A percentile compares a stretch with the other conserved stretches of the same genome.
Evolutionary conservation across 1,284 basidiomycete genomes (phyloP).

Genomic region (Cutaneotrichosporon sp.): DNA sequence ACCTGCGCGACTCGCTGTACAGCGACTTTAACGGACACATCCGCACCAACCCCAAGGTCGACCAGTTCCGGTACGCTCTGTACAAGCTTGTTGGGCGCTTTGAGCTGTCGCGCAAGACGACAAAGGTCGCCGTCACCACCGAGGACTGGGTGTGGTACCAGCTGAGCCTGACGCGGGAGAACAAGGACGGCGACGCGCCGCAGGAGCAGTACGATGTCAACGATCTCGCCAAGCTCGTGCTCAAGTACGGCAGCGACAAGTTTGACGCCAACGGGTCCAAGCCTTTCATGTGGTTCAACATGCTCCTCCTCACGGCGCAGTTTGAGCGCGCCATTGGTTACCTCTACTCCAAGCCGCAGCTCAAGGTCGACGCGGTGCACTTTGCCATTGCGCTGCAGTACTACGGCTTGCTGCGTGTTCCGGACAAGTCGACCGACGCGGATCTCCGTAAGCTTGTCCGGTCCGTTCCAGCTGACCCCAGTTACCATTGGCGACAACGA

Average conservation of each 20-base stretch:
- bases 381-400: slow-evolving; percentile 87
- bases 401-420: slow-evolving; percentile 83
- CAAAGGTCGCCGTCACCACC: slow-evolving; percentile 82
- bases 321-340: slow-evolving; percentile 90
- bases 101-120: slow-evolving; percentile 74
- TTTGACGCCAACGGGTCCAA: slow-evolving; percentile 73
- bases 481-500: slow-evolving; percentile 56
- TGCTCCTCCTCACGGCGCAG: slow-evolving; percentile 85
- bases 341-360: slow-evolving; percentile 79
- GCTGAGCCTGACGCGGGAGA: slow-evolving; percentile 63
- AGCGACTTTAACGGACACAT: slow-evolving; percentile 89
- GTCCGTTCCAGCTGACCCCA: slow-evolving; percentile 1
- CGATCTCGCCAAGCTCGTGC: slow-evolving; percentile 70
- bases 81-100: slow-evolving; percentile 94
- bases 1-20: slow-evolving; percentile 76
- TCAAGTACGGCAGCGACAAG: slow-evolving; percentile 83
- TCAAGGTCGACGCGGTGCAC: slow-evolving; percentile 91
- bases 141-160: slow-evolving; percentile 99
- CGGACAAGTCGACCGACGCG: slow-evolving; percentile 74
- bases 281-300: slow-evolving; percentile 73
- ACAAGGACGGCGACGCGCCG: slow-evolving; percentile 61
- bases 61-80: slow-evolving; percentile 91
- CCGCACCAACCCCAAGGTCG: slow-evolving; percentile 69
- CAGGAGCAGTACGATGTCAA: slow-evolving; percentile 62
- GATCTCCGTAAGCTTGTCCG: slow-evolving; percentile 62